Evolutionary conservation across 306 rosid species (phyloP).

Genomic region (Erythrophleum fordii): DNA sequence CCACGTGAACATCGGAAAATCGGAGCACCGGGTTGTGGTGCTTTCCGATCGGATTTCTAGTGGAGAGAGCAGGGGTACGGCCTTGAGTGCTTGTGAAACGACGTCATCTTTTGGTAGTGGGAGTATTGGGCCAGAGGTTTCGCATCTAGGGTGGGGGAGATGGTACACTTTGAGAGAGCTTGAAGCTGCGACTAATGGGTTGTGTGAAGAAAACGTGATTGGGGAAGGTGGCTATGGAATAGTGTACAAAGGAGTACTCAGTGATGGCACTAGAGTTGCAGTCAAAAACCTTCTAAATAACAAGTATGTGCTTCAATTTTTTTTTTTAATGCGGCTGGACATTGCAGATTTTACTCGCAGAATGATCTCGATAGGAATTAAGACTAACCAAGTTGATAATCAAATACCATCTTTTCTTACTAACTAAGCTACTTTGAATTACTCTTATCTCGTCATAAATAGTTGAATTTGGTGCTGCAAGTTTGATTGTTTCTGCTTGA

Average conservation of each 20-base stretch:
- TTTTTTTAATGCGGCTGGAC: neutral
- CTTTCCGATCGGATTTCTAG: slow-evolving; percentile 75
- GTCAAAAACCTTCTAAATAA: slow-evolving; percentile 95
- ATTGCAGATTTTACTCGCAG: neutral
- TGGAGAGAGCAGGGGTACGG: slow-evolving; percentile 69
- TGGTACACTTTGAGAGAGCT: slow-evolving; percentile 97
- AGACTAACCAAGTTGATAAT: neutral
- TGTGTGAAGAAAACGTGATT: slow-evolving; percentile 83
- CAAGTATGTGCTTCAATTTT: slow-evolving; percentile 52
- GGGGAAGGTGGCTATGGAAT: slow-evolving; percentile 99
- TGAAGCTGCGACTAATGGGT: slow-evolving; percentile 86
- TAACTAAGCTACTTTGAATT: neutral
- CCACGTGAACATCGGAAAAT: slow-evolving; percentile 81
- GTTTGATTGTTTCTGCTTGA: slow-evolving; percentile 33
- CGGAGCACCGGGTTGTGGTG: slow-evolving; percentile 72
- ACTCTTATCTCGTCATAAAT: neutral
- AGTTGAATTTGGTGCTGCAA: slow-evolving; percentile 15
- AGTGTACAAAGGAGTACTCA: slow-evolving; percentile 76
- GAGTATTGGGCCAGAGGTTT: slow-evolving; percentile 83
- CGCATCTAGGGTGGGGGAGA: slow-evolving; percentile 98
- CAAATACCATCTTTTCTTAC: neutral
- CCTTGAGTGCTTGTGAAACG: slow-evolving; percentile 61
- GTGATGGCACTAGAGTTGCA: slow-evolving; percentile 83
- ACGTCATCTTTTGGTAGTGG: slow-evolving; percentile 68
- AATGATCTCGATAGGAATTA: neutral